Evolutionary conservation across 805 yeast species (phyloP), one percentile per base, ranked within the genome.

Genomic region (Candida pseudoglaebosa): DNA sequence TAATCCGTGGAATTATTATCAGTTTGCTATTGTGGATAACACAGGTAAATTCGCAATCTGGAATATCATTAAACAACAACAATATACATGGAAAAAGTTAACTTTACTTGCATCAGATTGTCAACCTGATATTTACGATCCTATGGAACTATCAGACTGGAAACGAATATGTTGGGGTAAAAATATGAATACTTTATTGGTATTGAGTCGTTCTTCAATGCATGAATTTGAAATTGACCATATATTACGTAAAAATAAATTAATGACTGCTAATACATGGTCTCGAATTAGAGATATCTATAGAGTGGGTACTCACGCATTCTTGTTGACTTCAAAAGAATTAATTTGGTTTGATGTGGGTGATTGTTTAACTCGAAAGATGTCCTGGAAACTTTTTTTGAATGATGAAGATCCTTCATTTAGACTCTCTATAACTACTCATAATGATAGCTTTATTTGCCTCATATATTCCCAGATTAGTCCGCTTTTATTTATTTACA

Each of bases 381-480:
- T 87, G 1, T 74, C 90, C 0, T 84, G 95, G 90, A 82, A 80
- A 43, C 96, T 88, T 56, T 75, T 62, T 43, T 57, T 84, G 16
- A 70, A 72, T 31, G 67, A 73, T 5, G 45, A 54, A 1, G 95
- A 86, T 47, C 71, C 73, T 1, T 70, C 86, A 0, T 47, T 80
- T 39, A 61, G 54, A 37, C 40, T 83, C 38, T 45, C 54, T 2
- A 52, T 70, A 2, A 53, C 59, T 9, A 38, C 50, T 7, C 29
- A 55, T 3, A 48, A 47, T 34, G 56, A 42, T 7, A 30, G 37
- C 5, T 59, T 47, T 37, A 30, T 50, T 16, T 61, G 67, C 33
- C 26, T 52, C 18, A 40, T 67, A 1, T 57, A 54, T 39, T 58
- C 65, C 3, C 57, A 53, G 36, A 40, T 44, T 10, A 46, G 57